Evolutionary conservation across 257 asterid species (phyloP).

Genomic region (Rhazya stricta): DNA sequence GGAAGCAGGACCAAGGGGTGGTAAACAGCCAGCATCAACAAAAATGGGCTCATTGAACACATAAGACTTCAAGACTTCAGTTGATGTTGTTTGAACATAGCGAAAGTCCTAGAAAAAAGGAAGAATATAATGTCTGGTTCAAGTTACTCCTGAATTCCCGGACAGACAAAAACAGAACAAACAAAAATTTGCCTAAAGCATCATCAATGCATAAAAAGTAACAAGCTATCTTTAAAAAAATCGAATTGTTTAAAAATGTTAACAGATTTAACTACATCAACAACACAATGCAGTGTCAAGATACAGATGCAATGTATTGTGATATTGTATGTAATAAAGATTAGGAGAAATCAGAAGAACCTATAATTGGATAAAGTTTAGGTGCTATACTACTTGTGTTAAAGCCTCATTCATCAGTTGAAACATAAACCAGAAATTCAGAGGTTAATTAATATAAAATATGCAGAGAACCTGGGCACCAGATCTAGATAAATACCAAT

Average conservation of each 20-base stretch:
- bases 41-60: constrained; percentile 94
- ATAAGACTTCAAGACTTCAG: constrained; percentile 91
- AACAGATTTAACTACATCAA: not conserved
- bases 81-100: constrained; percentile 93
- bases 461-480: not conserved
- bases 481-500: not conserved
- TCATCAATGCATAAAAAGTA: not conserved
- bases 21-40: constrained; percentile 84
- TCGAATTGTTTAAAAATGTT: not conserved
- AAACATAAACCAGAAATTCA: not conserved
- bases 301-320: not conserved
- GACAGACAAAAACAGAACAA: not conserved
- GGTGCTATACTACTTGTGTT: not conserved
- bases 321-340: not conserved
- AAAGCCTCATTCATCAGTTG: not conserved
- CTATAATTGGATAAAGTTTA: not conserved
- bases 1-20: constrained; percentile 92
- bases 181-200: not conserved
- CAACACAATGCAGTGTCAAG: not conserved
- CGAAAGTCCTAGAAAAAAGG: constrained; percentile 79
- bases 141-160: constrained; percentile 3
- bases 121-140: constrained; percentile 13
- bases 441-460: not conserved
- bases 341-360: not conserved
- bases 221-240: not conserved